These are phyloP conservation scores for Picochlorum sp. DNA, from an alignment of 139 green algal species.

Conservation along the genomic window DNA sequence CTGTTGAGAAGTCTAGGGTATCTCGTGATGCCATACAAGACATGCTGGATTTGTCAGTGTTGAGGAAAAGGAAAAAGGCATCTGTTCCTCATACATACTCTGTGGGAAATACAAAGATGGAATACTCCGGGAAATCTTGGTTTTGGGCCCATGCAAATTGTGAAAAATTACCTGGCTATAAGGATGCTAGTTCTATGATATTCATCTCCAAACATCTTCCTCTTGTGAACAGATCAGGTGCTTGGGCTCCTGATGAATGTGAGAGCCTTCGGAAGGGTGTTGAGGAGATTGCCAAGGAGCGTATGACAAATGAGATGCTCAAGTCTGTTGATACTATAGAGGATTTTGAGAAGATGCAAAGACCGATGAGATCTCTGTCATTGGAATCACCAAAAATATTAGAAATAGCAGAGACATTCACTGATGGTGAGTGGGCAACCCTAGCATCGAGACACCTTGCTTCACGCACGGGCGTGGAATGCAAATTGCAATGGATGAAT, in stretches of 20 bases:
- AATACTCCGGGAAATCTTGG: constrained; percentile 3
- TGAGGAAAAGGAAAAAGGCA: neutral
- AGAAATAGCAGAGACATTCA: constrained; percentile 9
- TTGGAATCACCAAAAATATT: constrained; percentile 10
- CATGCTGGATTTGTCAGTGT: too few relatives aligned
- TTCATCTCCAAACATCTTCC: constrained; percentile 1
- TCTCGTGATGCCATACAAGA: too few relatives aligned
- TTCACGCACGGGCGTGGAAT: constrained; percentile 10
- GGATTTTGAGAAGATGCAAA: constrained; percentile 10
- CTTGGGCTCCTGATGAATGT: constrained; percentile 22
- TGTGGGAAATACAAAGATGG: neutral
- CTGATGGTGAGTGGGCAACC: constrained; percentile 14
- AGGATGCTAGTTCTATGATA: neutral
- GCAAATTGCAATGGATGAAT: constrained; percentile 28
- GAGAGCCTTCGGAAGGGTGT: constrained; percentile 20
- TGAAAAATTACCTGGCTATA: neutral
- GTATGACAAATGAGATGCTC: neutral
- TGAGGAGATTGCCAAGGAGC: constrained; percentile 23
- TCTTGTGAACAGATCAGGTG: neutral
- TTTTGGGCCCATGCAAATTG: constrained; percentile 5
- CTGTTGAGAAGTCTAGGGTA: neutral
- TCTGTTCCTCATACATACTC: neutral
- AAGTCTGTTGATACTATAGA: neutral
- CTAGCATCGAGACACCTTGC: constrained; percentile 10
- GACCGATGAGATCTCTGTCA: constrained; percentile 11